These are phyloP conservation scores for Candida railenensis DNA, from an alignment of 805 yeast species.

Conservation along the genomic window DNA sequence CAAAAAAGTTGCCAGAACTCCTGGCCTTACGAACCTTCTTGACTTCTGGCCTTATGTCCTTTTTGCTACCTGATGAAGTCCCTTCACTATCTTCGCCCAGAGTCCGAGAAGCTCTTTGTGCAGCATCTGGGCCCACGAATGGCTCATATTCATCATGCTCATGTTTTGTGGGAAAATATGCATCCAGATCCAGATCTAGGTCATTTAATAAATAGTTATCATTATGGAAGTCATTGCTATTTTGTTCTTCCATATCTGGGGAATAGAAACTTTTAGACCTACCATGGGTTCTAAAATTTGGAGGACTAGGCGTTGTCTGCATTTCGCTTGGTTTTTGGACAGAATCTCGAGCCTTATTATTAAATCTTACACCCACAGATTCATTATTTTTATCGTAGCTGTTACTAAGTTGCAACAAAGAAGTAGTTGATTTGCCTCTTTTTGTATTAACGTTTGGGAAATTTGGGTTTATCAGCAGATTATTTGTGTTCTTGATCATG, in stretches of 20 bases:
- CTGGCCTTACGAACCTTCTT: conserved; percentile 27
- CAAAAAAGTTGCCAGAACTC: conserved; percentile 32
- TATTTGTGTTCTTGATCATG: neutral
- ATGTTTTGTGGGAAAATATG: neutral
- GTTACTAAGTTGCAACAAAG: conserved; percentile 12
- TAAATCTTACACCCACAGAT: neutral
- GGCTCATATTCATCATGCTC: neutral
- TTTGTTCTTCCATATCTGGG: neutral
- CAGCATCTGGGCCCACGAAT: neutral
- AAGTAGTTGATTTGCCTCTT: conserved; percentile 21
- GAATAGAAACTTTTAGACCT: conserved; percentile 1
- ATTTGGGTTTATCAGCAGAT: conserved; percentile 1
- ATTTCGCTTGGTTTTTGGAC: neutral
- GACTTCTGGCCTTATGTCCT: neutral
- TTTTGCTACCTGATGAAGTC: neutral
- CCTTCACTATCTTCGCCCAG: neutral
- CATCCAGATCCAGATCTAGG: neutral
- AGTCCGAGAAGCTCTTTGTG: neutral
- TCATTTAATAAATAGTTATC: neutral
- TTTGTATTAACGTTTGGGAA: conserved; percentile 2
- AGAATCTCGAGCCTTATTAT: neutral
- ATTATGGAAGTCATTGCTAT: neutral
- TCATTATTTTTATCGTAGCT: neutral
- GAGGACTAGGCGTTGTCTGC: neutral
- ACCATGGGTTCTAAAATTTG: neutral